phyloP scores from a whole-genome alignment of 768 basidiomycete genomes.

The Filobasidium floriforme region DNA sequence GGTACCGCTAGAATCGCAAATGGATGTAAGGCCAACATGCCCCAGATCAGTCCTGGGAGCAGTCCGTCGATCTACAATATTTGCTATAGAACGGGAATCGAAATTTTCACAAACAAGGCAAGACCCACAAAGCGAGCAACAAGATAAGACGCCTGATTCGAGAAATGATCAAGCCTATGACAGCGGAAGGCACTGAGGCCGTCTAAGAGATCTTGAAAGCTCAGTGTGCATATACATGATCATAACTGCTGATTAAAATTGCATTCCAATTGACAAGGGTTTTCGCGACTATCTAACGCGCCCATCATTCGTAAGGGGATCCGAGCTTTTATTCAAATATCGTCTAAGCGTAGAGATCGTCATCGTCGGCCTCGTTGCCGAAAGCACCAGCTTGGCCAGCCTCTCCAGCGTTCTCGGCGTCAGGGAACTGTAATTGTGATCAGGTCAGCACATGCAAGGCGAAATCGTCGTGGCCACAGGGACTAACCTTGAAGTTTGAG shows the following conservation, averaged over 20 bases:
- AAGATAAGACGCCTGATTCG: too few species aligned
- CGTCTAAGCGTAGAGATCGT: conserved; percentile 76
- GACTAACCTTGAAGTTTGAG: conserved; percentile 66
- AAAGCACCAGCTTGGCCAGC: conserved; percentile 45
- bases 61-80: too few species aligned
- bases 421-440: conserved; percentile 62
- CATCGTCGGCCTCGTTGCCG: conserved; percentile 75
- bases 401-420: conserved; percentile 49
- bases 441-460: too few species aligned
- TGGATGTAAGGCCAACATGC: too few species aligned
- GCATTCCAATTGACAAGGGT: not conserved
- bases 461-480: conserved; percentile 7
- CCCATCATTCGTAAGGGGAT: not conserved
- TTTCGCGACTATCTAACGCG: not conserved
- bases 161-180: too few species aligned
- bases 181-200: too few species aligned
- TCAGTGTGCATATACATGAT: not conserved
- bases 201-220: too few species aligned
- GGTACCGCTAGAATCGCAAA: too few species aligned
- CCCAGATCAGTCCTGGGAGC: too few species aligned
- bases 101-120: too few species aligned
- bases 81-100: too few species aligned
- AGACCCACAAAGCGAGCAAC: too few species aligned
- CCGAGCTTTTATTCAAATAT: not conserved
- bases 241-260: not conserved